A percentile compares a stretch with the other conserved stretches of the same genome.
These are phyloP conservation scores for Turritis glabra DNA, from an alignment of 345 rosid genomes.

Conservation along the genomic window DNA sequence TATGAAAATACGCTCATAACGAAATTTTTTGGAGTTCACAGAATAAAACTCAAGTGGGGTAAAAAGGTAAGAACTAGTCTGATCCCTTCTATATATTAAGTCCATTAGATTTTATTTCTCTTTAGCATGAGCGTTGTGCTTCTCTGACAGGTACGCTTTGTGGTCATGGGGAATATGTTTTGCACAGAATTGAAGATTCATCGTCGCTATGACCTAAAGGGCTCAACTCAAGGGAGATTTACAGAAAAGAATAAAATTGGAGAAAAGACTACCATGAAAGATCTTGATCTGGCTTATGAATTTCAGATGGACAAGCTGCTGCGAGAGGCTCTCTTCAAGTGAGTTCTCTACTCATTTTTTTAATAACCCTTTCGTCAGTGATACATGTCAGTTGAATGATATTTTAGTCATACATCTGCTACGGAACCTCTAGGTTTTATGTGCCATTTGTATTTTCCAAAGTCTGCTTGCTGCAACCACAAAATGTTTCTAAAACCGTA, in stretches of 20 bases:
- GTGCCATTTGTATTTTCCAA: background rate
- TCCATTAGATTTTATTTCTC: constrained; percentile 9
- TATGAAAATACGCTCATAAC: constrained; percentile 95
- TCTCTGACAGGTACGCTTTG: constrained; percentile 80
- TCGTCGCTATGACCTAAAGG: constrained; percentile 91
- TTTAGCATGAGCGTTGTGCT: constrained; percentile 28
- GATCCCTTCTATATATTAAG: background rate
- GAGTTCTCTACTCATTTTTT: constrained; percentile 36
- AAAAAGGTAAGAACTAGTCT: constrained; percentile 60
- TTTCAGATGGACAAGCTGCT: constrained; percentile 89
- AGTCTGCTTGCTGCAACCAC: background rate
- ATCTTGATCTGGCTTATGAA: constrained; percentile 78
- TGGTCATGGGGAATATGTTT: constrained; percentile 99
- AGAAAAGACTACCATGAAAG: constrained; percentile 82
- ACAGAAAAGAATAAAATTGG: constrained; percentile 65
- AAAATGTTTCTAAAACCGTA: constrained; percentile 6
- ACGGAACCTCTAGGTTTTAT: background rate
- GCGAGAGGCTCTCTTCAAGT: constrained; percentile 79
- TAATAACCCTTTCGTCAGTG: background rate
- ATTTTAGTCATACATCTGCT: constrained; percentile 9
- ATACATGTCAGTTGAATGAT: constrained; percentile 1
- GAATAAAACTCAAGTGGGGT: constrained; percentile 71
- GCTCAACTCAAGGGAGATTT: constrained; percentile 80
- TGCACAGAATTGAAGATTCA: constrained; percentile 95
- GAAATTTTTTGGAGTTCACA: constrained; percentile 88